Evolutionary conservation across 1,284 basidiomycete species (phyloP).

Genomic region (Earliella scabrosa): DNA sequence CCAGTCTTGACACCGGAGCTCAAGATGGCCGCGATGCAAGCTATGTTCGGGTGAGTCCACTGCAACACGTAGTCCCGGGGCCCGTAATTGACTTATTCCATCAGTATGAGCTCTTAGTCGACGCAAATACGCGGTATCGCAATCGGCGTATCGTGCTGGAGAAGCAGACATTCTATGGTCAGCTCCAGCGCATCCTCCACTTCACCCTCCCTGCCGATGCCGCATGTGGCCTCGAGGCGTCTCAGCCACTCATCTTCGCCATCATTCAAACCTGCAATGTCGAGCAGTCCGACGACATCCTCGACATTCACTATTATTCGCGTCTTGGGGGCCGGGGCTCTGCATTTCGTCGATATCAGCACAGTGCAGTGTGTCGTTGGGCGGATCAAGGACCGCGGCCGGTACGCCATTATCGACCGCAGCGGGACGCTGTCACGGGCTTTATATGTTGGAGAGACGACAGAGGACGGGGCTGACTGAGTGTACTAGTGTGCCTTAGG

Average conservation of each 20-base stretch:
- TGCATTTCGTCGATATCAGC: background rate
- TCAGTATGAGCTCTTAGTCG: background rate
- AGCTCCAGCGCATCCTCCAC: background rate
- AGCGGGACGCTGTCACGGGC: background rate
- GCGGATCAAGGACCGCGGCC: background rate
- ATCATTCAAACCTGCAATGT: background rate
- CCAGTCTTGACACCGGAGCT: background rate
- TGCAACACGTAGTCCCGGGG: too few species aligned
- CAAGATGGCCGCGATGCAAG: conserved; percentile 12
- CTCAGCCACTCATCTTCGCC: too few species aligned
- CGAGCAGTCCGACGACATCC: background rate
- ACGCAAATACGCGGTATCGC: background rate
- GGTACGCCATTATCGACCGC: background rate
- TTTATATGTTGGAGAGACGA: too few species aligned
- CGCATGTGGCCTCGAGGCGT: too few species aligned
- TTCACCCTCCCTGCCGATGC: background rate
- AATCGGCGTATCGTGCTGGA: background rate
- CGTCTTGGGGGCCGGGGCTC: background rate
- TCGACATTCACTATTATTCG: conserved; percentile 6
- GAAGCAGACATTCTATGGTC: conserved; percentile 3
- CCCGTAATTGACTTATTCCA: too few species aligned
- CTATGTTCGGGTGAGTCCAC: background rate
- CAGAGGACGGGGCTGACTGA: too few species aligned
- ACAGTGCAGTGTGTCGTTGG: conserved; percentile 3
- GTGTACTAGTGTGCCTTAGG: too few species aligned